phyloP scores from a whole-genome alignment of 257 asterid species.

The Penstemon barbatus region DNA sequence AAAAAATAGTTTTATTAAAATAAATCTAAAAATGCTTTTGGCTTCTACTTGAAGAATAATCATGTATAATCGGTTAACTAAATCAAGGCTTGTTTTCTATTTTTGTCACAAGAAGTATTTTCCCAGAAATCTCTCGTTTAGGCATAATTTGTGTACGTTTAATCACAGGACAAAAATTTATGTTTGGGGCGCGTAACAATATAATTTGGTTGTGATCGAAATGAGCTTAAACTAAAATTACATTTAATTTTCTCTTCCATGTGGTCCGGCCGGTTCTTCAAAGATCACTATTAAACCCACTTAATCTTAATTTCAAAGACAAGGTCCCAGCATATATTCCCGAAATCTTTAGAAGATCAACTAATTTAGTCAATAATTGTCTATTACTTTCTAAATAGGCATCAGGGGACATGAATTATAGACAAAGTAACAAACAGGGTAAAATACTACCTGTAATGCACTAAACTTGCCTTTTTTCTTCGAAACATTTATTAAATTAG shows the following conservation, averaged over 20 bases:
- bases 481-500: not conserved
- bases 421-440: not conserved
- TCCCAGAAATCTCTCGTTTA: too few species aligned
- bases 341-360: constrained; percentile 44
- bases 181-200: too few species aligned
- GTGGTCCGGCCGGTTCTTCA: constrained; percentile 28
- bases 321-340: constrained; percentile 50
- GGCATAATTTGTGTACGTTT: too few species aligned
- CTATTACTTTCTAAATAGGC: constrained; percentile 23
- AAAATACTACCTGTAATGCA: constrained; percentile 18
- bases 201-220: too few species aligned
- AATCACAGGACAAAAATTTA: too few species aligned
- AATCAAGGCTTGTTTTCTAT: too few species aligned
- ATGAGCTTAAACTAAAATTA: too few species aligned
- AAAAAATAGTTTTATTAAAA: too few species aligned
- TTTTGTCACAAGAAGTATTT: too few species aligned
- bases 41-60: too few species aligned
- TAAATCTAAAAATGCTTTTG: too few species aligned
- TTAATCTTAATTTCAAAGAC: constrained; percentile 26
- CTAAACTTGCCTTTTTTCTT: constrained; percentile 5
- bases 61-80: too few species aligned
- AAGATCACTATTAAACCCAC: constrained; percentile 9
- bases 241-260: constrained; percentile 16
- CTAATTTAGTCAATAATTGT: constrained; percentile 24
- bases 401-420: constrained; percentile 30